Evolutionary conservation across 495 filamentous ascomycete genomes (phyloP), one percentile per base, ranked within the genome.

Genomic region (Melanomma pulvis-pyrius): DNA sequence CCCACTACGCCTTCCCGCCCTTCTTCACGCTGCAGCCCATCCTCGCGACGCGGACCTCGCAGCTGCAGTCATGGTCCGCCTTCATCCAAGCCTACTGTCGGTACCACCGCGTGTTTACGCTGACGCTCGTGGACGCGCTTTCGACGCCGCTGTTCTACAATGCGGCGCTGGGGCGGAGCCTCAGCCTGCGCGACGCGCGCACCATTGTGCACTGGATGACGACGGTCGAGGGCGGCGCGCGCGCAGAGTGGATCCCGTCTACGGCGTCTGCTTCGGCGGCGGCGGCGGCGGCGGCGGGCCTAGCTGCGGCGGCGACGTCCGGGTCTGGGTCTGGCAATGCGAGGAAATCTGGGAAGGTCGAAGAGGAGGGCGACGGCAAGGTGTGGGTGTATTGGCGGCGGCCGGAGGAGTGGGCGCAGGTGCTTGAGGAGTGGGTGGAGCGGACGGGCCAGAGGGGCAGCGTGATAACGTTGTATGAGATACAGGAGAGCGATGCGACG

Each of bases 51-150:
- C 89, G 85, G 71, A 82, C 85, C 76, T 83, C 86, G 24, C 94
- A 98, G 75, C 86, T 92, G 56, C 77, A 82, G 34, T 90, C 89
- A 79, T 98, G 94, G 94, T 87, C 89, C 44, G 73, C 84, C n/a
- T 84, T 96, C 19, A 87, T 98, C 71, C 91, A 89, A 61, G 71
- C 87, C 71, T 98, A 94, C 87, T 92, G 90, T 76, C 84, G 86
- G 0, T 82, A 88, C 74, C 84, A 93, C 77, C 86, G 82, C 44
- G 74, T 90, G 71, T 96, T 84, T 81, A 83, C 84, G 30, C 82
- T 97, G 29, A 80, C 86, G 2, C 79, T 94, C 13, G 77, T 84
- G 41, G 80, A 90, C 21, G 82, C 85, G 1, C 73, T 89, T 11
- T 82, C 84, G 26, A 78, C 78, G 0, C 85, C 86, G 0, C 77